phyloP scores from a whole-genome alignment of 306 rosid species.

The Glycine tomentella region DNA sequence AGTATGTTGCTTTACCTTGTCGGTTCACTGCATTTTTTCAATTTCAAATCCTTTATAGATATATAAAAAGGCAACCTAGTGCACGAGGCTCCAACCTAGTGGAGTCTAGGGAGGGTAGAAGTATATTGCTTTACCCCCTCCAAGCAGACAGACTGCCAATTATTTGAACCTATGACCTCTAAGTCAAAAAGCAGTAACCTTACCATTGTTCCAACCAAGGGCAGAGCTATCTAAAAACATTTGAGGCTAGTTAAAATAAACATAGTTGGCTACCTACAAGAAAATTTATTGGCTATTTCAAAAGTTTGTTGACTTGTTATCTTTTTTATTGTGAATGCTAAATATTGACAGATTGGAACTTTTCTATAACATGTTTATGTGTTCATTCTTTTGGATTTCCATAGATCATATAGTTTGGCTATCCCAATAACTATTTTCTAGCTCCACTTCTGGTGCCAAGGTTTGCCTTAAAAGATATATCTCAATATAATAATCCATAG shows the following conservation, averaged over 20 bases:
- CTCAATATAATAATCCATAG: constrained; percentile 9
- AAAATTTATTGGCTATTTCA: neutral
- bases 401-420: neutral
- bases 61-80: neutral
- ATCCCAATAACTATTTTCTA: neutral
- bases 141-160: no score
- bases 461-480: neutral
- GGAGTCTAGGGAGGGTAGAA: neutral
- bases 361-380: neutral
- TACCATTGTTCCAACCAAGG: neutral
- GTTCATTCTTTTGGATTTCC: neutral
- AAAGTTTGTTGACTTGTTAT: neutral
- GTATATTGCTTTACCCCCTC: neutral
- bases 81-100: neutral
- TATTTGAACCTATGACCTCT: neutral
- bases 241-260: neutral
- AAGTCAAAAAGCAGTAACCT: neutral
- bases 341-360: neutral
- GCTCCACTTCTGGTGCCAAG: neutral
- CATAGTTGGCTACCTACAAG: neutral
- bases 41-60: constrained; percentile 24
- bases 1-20: neutral
- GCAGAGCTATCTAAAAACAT: neutral
- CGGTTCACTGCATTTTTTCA: constrained; percentile 16
- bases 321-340: neutral